These are phyloP conservation scores for Colletotrichum ledebouriae DNA, from an alignment of 2,329 filamentous ascomycete genomes.

Conservation along the genomic window DNA sequence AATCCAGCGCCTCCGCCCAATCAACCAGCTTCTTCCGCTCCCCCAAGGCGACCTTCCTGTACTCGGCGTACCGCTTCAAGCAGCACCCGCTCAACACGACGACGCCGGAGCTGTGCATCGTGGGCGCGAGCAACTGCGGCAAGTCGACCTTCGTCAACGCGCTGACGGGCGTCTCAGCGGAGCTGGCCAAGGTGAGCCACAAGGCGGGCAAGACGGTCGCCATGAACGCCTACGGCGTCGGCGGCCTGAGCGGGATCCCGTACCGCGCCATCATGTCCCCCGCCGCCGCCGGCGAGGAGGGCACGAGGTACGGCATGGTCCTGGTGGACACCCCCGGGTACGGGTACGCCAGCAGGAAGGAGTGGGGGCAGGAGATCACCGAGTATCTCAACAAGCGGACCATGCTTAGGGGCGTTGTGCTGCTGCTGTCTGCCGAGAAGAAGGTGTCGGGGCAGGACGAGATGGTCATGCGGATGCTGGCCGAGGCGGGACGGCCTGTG, in stretches of 20 bases:
- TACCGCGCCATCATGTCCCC: constrained; percentile 46
- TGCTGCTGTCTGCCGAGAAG: constrained; percentile 68
- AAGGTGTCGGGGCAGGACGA: constrained; percentile 63
- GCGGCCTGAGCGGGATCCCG: constrained; percentile 50
- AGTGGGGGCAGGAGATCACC: constrained; percentile 67
- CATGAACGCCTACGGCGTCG: constrained; percentile 70
- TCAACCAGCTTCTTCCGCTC: constrained; percentile 31
- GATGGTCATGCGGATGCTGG: constrained; percentile 61
- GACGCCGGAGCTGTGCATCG: constrained; percentile 77
- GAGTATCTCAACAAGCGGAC: constrained; percentile 63
- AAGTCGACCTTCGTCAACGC: constrained; percentile 92
- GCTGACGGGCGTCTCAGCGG: constrained; percentile 65
- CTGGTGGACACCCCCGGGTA: constrained; percentile 67
- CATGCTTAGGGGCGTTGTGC: constrained; percentile 64
- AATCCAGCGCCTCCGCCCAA: constrained; percentile 7
- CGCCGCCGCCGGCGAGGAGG: constrained; percentile 48
- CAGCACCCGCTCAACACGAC: constrained; percentile 65
- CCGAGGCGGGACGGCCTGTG: constrained; percentile 59
- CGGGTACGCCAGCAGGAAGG: constrained; percentile 59
- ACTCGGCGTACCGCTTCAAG: constrained; percentile 63
- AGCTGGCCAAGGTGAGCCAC: constrained; percentile 63
- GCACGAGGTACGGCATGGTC: constrained; percentile 62
- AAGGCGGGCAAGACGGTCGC: constrained; percentile 66
- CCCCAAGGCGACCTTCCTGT: constrained; percentile 56
- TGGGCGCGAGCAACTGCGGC: constrained; percentile 90